phyloP scores from a whole-genome alignment of 2,329 filamentous ascomycete genomes.

The Hirsutella rhossiliensis region DNA sequence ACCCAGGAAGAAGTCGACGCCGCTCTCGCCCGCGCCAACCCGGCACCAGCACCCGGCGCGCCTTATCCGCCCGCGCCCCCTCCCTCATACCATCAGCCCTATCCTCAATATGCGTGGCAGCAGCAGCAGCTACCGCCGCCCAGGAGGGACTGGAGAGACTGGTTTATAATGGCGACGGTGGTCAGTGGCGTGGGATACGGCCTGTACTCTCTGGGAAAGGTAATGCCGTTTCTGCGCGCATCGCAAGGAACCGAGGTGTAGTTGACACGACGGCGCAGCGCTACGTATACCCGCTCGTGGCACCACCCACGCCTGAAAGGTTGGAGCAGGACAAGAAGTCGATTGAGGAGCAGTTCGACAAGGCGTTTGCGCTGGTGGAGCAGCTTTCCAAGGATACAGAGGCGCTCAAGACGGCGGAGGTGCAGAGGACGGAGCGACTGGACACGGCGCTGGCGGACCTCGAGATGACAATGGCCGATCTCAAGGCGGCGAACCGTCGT shows the following conservation, averaged over 20 bases:
- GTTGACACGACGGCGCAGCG: constrained; percentile 38
- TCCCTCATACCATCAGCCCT: constrained; percentile 34
- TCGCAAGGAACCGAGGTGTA: neutral
- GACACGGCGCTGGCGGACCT: constrained; percentile 75
- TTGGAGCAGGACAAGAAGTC: constrained; percentile 87
- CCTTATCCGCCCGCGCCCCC: constrained; percentile 27
- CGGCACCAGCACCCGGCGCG: constrained; percentile 24
- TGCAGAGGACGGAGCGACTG: constrained; percentile 69
- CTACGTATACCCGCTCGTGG: constrained; percentile 82
- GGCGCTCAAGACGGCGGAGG: constrained; percentile 74
- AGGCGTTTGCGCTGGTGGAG: constrained; percentile 81
- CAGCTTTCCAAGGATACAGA: constrained; percentile 87
- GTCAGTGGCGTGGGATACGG: constrained; percentile 84
- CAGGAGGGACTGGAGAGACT: constrained; percentile 90
- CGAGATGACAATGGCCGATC: constrained; percentile 66
- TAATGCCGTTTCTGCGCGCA: constrained; percentile 21
- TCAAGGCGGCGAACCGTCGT: constrained; percentile 70
- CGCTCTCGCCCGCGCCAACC: constrained; percentile 65
- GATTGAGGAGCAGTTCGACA: constrained; percentile 88
- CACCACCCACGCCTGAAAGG: constrained; percentile 86
- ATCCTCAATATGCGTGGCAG: constrained; percentile 47
- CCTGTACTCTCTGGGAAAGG: constrained; percentile 77
- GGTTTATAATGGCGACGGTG: constrained; percentile 99
- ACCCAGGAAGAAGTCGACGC: constrained; percentile 90
- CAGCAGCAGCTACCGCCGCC: constrained; percentile 50